Conservation (phyloP, 2,329 filamentous ascomycete species). For the Diaporthe sp. region DNA sequence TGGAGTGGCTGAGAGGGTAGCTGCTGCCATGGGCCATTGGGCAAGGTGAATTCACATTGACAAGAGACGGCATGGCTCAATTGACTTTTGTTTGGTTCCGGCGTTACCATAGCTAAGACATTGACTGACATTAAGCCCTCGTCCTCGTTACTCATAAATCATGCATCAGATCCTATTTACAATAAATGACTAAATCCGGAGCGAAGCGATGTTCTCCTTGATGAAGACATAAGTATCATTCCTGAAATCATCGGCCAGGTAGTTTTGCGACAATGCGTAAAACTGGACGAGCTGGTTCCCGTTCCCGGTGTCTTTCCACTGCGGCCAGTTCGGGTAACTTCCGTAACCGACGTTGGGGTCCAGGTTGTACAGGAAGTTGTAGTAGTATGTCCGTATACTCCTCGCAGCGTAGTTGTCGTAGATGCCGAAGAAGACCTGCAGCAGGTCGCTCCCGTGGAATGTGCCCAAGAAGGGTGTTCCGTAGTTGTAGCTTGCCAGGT, state of each 20-base stretch:
- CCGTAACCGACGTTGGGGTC: conserved; percentile 74
- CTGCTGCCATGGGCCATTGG: neutral
- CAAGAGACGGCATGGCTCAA: neutral
- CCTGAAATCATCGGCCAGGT: conserved; percentile 56
- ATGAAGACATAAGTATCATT: conserved; percentile 46
- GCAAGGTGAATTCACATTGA: neutral
- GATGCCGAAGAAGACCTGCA: conserved; percentile 78
- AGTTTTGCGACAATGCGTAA: conserved; percentile 43
- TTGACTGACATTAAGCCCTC: neutral
- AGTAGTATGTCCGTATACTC: conserved; percentile 77
- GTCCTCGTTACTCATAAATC: neutral
- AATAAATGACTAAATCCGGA: conserved; percentile 31
- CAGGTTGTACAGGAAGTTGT: conserved; percentile 78
- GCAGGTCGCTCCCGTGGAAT: conserved; percentile 79
- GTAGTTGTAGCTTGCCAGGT: conserved; percentile 79
- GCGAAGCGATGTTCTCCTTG: conserved; percentile 41
- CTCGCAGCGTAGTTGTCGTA: conserved; percentile 72
- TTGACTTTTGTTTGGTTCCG: neutral
- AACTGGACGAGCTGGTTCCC: conserved; percentile 66
- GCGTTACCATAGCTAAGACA: conserved; percentile 16
- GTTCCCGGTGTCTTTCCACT: conserved; percentile 52
- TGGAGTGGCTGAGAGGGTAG: neutral
- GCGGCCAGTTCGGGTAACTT: conserved; percentile 57
- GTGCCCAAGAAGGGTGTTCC: conserved; percentile 81
- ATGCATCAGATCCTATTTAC: neutral